These are phyloP conservation scores for Plectosphaerella plurivora DNA, from an alignment of 2,329 filamentous ascomycete genomes.

Conservation along the genomic window DNA sequence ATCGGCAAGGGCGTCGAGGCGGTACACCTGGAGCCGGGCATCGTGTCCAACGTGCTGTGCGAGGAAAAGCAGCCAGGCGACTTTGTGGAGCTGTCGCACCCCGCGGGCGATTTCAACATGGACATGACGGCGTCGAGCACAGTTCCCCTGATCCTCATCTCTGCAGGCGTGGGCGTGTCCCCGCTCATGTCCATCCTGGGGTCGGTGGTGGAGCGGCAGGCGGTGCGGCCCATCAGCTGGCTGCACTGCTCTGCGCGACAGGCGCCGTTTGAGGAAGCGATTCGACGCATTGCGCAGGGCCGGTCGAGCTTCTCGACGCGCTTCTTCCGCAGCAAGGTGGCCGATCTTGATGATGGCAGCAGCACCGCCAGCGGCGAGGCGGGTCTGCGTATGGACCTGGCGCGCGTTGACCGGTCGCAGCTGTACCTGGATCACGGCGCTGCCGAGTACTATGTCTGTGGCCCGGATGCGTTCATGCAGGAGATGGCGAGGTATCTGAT, in stretches of 20 bases:
- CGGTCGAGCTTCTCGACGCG: constrained; percentile 29
- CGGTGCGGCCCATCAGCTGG: constrained; percentile 49
- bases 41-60: constrained; percentile 67
- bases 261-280: constrained; percentile 49
- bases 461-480: constrained; percentile 50
- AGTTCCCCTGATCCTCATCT: constrained; percentile 55
- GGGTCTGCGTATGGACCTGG: constrained; percentile 39
- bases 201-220: constrained; percentile 39
- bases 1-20: constrained; percentile 32
- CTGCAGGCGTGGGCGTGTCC: constrained; percentile 56
- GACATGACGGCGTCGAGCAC: constrained; percentile 32
- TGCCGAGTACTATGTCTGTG: constrained; percentile 51
- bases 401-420: constrained; percentile 35
- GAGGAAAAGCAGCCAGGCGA: constrained; percentile 58
- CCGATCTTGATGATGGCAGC: constrained; percentile 37
- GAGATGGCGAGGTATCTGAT: constrained; percentile 41
- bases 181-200: constrained; percentile 59
- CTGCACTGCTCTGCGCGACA: constrained; percentile 50
- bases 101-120: constrained; percentile 57
- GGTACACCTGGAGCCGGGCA: constrained; percentile 51
- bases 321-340: constrained; percentile 46
- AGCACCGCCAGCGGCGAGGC: constrained; percentile 38
- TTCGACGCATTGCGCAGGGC: constrained; percentile 38
- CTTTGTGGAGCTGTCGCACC: constrained; percentile 61
- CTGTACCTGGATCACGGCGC: constrained; percentile 38